Evolutionary conservation across 805 yeast species (phyloP).

Genomic region (Candida ortonii): DNA sequence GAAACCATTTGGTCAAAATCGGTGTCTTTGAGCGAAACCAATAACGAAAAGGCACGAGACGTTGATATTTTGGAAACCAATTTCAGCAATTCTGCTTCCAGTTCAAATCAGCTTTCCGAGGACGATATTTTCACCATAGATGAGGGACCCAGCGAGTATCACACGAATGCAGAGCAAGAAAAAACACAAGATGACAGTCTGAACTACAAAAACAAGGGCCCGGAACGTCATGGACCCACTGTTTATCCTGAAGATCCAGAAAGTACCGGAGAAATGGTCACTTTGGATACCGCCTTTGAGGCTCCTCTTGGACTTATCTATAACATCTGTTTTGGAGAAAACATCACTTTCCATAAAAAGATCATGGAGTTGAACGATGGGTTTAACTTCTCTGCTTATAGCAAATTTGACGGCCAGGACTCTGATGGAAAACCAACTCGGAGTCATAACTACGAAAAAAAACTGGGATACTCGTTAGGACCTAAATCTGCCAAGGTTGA

Average conservation of each 20-base stretch:
- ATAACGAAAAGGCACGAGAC: conserved; percentile 26
- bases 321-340: conserved; percentile 66
- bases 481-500: conserved; percentile 84
- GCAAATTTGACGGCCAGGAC: conserved; percentile 34
- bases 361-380: conserved; percentile 46
- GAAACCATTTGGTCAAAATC: conserved; percentile 64
- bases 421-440: conserved; percentile 46
- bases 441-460: conserved; percentile 66
- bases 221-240: conserved; percentile 61
- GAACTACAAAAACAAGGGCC: conserved; percentile 49
- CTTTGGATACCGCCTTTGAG: conserved; percentile 47
- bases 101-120: conserved; percentile 22
- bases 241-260: conserved; percentile 42
- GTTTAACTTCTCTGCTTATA: conserved; percentile 41
- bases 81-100: conserved; percentile 15
- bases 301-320: conserved; percentile 80
- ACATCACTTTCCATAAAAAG: conserved; percentile 38
- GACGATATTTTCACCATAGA: conserved; percentile 32
- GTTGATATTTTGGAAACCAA: conserved; percentile 21
- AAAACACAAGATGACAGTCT: conserved; percentile 19
- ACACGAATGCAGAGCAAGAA: conserved; percentile 23
- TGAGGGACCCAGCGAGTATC: conserved; percentile 27
- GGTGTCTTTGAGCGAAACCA: conserved; percentile 28
- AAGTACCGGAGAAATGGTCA: conserved; percentile 47
- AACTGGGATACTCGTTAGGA: conserved; percentile 78